A percentile compares a stretch with the other conserved stretches of the same genome.
Conservation (phyloP, 129 eudicot species). For the Silybum marianum region DNA sequence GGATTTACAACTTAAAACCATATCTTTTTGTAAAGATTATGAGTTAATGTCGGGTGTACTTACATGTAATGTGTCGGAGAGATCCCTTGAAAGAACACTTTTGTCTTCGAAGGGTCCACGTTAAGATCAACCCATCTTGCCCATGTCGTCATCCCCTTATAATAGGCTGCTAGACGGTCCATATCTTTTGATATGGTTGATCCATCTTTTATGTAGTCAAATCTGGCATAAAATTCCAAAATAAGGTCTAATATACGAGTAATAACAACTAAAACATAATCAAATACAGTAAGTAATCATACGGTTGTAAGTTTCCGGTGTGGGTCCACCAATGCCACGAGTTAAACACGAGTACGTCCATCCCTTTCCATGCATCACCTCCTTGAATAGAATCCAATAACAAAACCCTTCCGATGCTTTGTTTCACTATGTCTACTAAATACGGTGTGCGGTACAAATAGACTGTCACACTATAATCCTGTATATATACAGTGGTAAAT, state of each 20-base stretch:
- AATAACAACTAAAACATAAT: neutral
- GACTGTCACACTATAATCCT: slow-evolving; percentile 75
- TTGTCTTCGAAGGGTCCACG: slow-evolving; percentile 63
- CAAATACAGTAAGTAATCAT: slow-evolving; percentile 1
- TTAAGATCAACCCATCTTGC: slow-evolving; percentile 77
- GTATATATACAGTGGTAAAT: neutral
- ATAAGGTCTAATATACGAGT: neutral
- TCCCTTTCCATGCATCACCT: slow-evolving; percentile 71
- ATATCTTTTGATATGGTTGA: slow-evolving; percentile 57
- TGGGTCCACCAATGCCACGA: slow-evolving; percentile 97
- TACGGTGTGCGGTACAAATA: slow-evolving; percentile 63
- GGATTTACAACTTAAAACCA: neutral
- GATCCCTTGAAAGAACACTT: slow-evolving; percentile 84
- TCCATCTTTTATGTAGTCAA: slow-evolving; percentile 88
- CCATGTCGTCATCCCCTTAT: slow-evolving; percentile 83
- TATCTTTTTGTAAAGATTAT: neutral
- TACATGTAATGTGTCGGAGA: slow-evolving; percentile 86
- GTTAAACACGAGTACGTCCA: slow-evolving; percentile 81
- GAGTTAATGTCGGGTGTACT: slow-evolving; percentile 20
- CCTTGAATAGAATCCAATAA: slow-evolving; percentile 58
- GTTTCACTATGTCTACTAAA: slow-evolving; percentile 65
- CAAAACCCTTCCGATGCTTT: slow-evolving; percentile 60
- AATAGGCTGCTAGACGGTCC: slow-evolving; percentile 77
- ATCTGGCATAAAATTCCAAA: slow-evolving; percentile 36
- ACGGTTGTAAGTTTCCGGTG: slow-evolving; percentile 65